These are phyloP conservation scores for Discostella stelligeroides DNA, from an alignment of 108 stramenopile genomes.

Conservation along the genomic window DNA sequence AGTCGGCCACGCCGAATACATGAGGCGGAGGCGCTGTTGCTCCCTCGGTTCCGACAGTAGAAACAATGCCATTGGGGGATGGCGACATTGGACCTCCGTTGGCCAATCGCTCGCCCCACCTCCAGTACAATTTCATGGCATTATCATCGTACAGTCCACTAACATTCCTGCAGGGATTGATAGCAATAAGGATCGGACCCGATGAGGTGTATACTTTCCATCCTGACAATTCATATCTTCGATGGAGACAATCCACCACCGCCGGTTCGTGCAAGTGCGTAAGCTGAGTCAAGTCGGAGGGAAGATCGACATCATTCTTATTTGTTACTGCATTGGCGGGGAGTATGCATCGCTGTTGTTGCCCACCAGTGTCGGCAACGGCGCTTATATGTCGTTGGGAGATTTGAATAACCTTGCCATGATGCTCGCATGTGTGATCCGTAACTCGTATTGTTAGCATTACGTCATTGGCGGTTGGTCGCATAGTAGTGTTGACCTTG, in stretches of 20 bases:
- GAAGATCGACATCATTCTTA: neutral
- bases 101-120: conserved; percentile 33
- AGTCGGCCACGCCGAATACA: too few species aligned
- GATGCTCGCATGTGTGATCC: conserved; percentile 18
- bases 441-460: conserved; percentile 19
- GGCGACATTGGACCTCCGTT: conserved; percentile 10
- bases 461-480: conserved; percentile 9
- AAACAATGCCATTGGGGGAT: neutral
- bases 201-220: conserved; percentile 67
- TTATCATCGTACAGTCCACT: conserved; percentile 39
- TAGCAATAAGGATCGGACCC: conserved; percentile 66
- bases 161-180: conserved; percentile 63
- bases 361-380: neutral
- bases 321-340: conserved; percentile 9
- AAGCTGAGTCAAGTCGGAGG: conserved; percentile 32
- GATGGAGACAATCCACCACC: conserved; percentile 40
- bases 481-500: too few species aligned
- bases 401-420: conserved; percentile 15
- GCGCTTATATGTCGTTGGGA: conserved; percentile 15
- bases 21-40: too few species aligned
- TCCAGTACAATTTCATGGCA: conserved; percentile 42
- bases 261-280: conserved; percentile 51
- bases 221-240: conserved; percentile 36
- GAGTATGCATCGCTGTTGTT: conserved; percentile 9
- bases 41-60: too few species aligned